These are phyloP conservation scores for Candida rishiriensis DNA, from an alignment of 805 yeast genomes.

Conservation along the genomic window DNA sequence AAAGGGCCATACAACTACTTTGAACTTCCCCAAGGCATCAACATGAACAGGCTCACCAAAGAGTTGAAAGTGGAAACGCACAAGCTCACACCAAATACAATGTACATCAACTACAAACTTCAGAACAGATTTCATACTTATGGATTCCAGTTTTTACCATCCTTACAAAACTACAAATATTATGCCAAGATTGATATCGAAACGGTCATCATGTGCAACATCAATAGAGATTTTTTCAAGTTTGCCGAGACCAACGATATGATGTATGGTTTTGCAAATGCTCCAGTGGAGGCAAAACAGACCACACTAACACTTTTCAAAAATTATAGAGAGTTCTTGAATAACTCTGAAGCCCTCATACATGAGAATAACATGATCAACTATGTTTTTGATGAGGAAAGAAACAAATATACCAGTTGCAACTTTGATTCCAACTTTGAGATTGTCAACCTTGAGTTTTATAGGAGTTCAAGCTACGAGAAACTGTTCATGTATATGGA, in stretches of 20 bases:
- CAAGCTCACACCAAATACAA: slow-evolving; percentile 25
- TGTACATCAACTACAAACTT: slow-evolving; percentile 42
- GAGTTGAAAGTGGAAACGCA: slow-evolving; percentile 29
- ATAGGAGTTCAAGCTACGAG: slow-evolving; percentile 42
- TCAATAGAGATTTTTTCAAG: slow-evolving; percentile 49
- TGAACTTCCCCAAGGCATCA: slow-evolving; percentile 68
- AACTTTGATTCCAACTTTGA: slow-evolving; percentile 62
- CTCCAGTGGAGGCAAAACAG: slow-evolving; percentile 22
- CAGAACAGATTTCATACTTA: slow-evolving; percentile 52
- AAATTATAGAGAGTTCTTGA: slow-evolving; percentile 39
- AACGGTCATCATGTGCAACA: slow-evolving; percentile 49
- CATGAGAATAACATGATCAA: slow-evolving; percentile 27
- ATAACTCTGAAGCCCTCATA: slow-evolving; percentile 34
- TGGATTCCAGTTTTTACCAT: slow-evolving; percentile 39
- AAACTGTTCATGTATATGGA: slow-evolving; percentile 44
- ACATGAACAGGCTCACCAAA: slow-evolving; percentile 49
- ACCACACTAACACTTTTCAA: slow-evolving; percentile 34
- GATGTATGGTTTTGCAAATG: slow-evolving; percentile 40
- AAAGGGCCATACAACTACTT: slow-evolving; percentile 34
- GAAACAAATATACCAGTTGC: slow-evolving; percentile 29
- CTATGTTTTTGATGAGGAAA: slow-evolving; percentile 8
- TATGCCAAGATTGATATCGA: slow-evolving; percentile 58
- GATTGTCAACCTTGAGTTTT: slow-evolving; percentile 47
- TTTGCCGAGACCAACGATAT: slow-evolving; percentile 35
- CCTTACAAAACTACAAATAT: slow-evolving; percentile 44